Evolutionary conservation across 2,329 filamentous ascomycete genomes (phyloP), one percentile per base, ranked within the genome.

Genomic region (Penicillium sp.): DNA sequence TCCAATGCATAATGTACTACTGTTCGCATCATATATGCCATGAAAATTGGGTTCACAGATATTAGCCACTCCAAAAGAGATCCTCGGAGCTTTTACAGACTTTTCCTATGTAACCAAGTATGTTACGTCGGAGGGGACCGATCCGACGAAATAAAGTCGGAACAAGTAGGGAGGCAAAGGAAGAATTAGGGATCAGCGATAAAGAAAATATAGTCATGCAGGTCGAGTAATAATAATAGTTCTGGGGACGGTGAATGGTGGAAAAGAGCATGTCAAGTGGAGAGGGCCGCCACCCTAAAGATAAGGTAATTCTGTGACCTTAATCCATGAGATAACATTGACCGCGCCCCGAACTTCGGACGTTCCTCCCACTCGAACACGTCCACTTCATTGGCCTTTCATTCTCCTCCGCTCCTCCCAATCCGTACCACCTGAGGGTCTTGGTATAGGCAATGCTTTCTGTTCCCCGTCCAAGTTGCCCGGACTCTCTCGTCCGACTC

Each of bases 291-390:
- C 61, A 64, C 67, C 59, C 49, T 29, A 57, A 32, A 63, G 69
- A 72, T 72, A 71, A 71, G 62, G 50, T 40, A 21, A 68, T 56
- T 65, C 61, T 70, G 66, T 72, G 69, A 72, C 69, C 63, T 66
- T 60, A 71, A 71, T 60, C 44, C 54, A 71, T 71, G 62, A 65
- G 67, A 66, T 71, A 71, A 72, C 59, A 44, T 48, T 31, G 24
- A 18, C 43, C 49, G 16, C 47, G 49, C 61, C 67, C 69, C 69
- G 68, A 71, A 67, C 39, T 69, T 71, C 69, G 69, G 69, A 65
- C 65, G 45, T 58, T 54, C 51, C 56, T 59, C 54, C 57, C 59
- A 57, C 56, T 54, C 57, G 57, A 57, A n/a, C 14, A 7, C 13
- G 34, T n/a, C 34, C 34, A 27, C 34, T 45, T 40, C 45, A 53